Percentiles rank a stretch among this genome's conserved stretches.
Conservation (phyloP, 1,139 yeast genomes). For the Hansenula sp. region DNA sequence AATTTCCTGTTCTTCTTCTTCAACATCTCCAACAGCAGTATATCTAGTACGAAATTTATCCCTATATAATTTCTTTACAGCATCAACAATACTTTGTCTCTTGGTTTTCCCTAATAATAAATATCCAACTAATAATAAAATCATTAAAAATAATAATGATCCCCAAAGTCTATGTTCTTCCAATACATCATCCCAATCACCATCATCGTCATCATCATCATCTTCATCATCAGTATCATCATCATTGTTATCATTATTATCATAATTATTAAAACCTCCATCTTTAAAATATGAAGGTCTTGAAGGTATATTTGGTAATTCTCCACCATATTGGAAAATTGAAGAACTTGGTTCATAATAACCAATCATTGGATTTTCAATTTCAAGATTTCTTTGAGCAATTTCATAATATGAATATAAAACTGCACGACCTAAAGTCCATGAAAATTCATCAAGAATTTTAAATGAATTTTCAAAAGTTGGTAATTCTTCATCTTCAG, state of each 20-base stretch:
- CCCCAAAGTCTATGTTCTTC: conserved; percentile 55
- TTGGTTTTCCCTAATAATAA: conserved; percentile 43
- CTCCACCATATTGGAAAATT: conserved; percentile 50
- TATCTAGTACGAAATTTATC: conserved; percentile 6
- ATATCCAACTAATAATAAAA: conserved; percentile 39
- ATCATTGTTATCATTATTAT: conserved; percentile 24
- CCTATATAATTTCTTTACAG: conserved; percentile 10
- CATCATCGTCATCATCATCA: conserved; percentile 22
- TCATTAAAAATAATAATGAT: conserved; percentile 39
- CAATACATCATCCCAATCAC: conserved; percentile 29
- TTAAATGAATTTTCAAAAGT: conserved; percentile 45
- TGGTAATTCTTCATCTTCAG: background rate
- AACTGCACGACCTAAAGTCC: conserved; percentile 83
- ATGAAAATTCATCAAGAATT: conserved; percentile 66
- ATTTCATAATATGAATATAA: conserved; percentile 45
- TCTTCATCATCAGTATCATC: conserved; percentile 22
- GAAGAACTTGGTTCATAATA: conserved; percentile 48
- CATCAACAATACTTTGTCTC: conserved; percentile 22
- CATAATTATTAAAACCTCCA: conserved; percentile 18
- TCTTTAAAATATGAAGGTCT: conserved; percentile 40
- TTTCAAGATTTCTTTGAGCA: conserved; percentile 13
- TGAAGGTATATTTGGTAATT: conserved; percentile 36
- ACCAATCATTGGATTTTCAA: conserved; percentile 30
- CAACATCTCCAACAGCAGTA: conserved; percentile 2
- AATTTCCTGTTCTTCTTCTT: conserved; percentile 1